Base-by-base conservation (phyloP, 306 rosid genomes). In the Neltuma alba region DNA sequence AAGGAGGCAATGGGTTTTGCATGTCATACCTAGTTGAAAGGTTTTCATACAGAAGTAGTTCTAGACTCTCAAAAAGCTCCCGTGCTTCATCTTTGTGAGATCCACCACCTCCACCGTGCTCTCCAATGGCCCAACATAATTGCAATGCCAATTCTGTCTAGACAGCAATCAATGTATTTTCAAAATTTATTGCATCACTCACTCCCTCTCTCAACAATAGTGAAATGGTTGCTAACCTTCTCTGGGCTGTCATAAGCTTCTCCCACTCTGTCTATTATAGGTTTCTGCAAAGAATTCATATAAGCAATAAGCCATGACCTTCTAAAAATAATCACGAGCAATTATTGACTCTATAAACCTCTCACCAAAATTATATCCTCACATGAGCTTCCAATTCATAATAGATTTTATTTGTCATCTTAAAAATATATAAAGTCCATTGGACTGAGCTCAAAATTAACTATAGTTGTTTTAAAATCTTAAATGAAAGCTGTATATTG, bases 41-140 rank as follows among this genome's bases (percentile, higher is more conserved):
- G 84, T 93, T 95, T 89, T 95, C 99, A 72, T 95, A 95, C 75
- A 95, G 80, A 75, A 95, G 99, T 74, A 92, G 80, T 77, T 95
- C 99, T 84, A 95, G 90, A 77, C 99, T 85, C 90, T 95, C 99
- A 77, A 95, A 91, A 76, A 95, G 98, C 83, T 95, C 99, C 80
- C 99, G 98, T 34, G 99, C 97, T 83, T 88, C 99, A 73, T 95
- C 99, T 85, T 90, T 92, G 90, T 92, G 99, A 66, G 92, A 89
- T 72, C 74, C 83, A 41, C 99, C 99, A 67, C 99, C 99, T 67
- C 99, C 99, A 42, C 96, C 96, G 65, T 95, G 90, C 96, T 95
- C 99, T 81, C 99, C 99, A 48, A 95, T 93, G 78, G 98, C 98
- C 98, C 99, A 95, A 83, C 99, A 93, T 85, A 95, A 71, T 78